Percentiles rank a stretch among this genome's conserved stretches.
Conservation (phyloP, 352 stramenopile genomes). For the Pythium scleroteichum region DNA sequence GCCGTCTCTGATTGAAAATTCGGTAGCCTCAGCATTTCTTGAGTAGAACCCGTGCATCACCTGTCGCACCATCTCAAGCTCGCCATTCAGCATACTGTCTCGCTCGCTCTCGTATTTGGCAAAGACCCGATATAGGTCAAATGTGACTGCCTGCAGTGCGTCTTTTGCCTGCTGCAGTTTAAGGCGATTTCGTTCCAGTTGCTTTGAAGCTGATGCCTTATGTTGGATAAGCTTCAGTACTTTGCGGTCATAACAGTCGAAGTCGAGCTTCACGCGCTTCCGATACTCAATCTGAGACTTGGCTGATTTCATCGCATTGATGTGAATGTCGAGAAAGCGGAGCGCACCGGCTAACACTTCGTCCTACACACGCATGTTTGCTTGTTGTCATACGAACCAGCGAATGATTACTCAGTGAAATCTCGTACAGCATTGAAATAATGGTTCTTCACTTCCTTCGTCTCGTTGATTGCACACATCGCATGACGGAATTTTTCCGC, state of each 20-base stretch:
- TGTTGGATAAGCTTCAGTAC: constrained; percentile 36
- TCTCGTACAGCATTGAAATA: constrained; percentile 63
- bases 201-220: constrained; percentile 24
- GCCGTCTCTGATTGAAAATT: constrained; percentile 61
- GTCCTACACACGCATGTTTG: constrained; percentile 34
- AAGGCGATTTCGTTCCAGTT: constrained; percentile 57
- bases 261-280: constrained; percentile 71
- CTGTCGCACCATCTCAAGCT: constrained; percentile 79
- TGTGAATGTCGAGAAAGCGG: constrained; percentile 71
- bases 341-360: constrained; percentile 58
- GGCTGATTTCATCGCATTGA: constrained; percentile 76
- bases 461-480: constrained; percentile 78
- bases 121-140: constrained; percentile 72
- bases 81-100: constrained; percentile 74
- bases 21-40: constrained; percentile 68
- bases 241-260: constrained; percentile 67
- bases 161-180: constrained; percentile 52
- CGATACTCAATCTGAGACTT: constrained; percentile 70
- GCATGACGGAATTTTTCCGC: constrained; percentile 72
- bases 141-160: constrained; percentile 51
- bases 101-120: constrained; percentile 79
- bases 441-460: constrained; percentile 73
- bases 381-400: too few species aligned
- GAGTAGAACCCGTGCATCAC: constrained; percentile 80
- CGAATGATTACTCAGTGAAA: too few species aligned